Conservation (phyloP, 1,139 yeast genomes). For the Candida freyschussii region DNA sequence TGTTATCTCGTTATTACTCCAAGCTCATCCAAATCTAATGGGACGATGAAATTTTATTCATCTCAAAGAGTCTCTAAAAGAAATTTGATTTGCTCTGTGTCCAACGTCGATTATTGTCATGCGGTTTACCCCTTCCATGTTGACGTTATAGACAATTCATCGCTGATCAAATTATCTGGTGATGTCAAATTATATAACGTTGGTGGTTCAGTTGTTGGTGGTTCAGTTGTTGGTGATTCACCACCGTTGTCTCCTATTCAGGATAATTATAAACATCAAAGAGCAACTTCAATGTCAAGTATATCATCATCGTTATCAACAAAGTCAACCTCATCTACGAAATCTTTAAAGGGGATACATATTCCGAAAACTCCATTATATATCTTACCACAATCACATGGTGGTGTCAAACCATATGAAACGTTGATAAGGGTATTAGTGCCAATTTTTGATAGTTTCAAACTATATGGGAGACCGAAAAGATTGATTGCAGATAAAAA, state of each 20-base stretch:
- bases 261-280: conserved; percentile 7
- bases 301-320: conserved; percentile 15
- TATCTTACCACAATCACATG: conserved; percentile 78
- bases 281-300: conserved; percentile 20
- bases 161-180: conserved; percentile 74
- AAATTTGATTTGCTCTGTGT: conserved; percentile 62
- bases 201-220: conserved; percentile 4
- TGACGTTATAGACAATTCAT: conserved; percentile 64
- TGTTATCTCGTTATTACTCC: conserved; percentile 80
- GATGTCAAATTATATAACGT: conserved; percentile 49
- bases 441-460: conserved; percentile 73
- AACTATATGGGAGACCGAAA: conserved; percentile 77
- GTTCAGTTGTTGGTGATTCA: conserved; percentile 1
- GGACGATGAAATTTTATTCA: conserved; percentile 21
- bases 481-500: conserved; percentile 72
- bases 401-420: conserved; percentile 82
- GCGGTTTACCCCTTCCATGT: conserved; percentile 70
- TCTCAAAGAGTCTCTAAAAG: conserved; percentile 38
- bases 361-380: conserved; percentile 48
- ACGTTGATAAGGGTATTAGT: conserved; percentile 72
- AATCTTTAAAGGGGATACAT: conserved; percentile 11
- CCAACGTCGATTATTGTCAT: conserved; percentile 56
- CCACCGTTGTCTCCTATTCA: conserved; percentile 9
- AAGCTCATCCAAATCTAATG: conserved; percentile 37
- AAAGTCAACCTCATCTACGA: conserved; percentile 7